Evolutionary conservation across 352 stramenopile genomes (phyloP), one percentile per base, ranked within the genome.

Genomic region (Pythium grandisporangium): DNA sequence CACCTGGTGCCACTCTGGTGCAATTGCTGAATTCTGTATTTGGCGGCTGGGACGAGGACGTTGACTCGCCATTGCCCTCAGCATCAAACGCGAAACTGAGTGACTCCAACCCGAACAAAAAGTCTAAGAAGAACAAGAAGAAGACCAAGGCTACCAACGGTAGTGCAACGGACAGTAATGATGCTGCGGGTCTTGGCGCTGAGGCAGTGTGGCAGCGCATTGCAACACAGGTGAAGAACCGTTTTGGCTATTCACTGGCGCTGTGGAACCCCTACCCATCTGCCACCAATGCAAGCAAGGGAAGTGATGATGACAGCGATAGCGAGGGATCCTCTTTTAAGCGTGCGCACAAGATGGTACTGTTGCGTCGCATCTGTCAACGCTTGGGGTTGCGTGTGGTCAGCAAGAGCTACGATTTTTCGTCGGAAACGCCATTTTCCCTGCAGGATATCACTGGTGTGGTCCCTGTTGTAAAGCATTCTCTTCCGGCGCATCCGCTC

Each of bases 291-390:
- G 13, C 22, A 14, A n/a, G n/a, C n/a, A n/a, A n/a, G n/a, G n/a
- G n/a, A n/a, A n/a, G n/a, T n/a, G 54, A 71, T 7, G 54, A 63
- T 13, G 54, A 58, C 1, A 48, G 51, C 1, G 37, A 56, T 6
- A 56, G 39, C 33, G 16, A 26, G 12, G 30, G 21, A 1, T 32
- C 24, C 29, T 56, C 55, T 24, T 58, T 72, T 41, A 58, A 66
- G 25, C 84, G 84, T 34, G 70, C 71, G 16, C 76, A 87, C 51
- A 89, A 84, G 44, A 59, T 43, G 3, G 66, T 91, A 20, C 60
- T 98, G 25, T 60, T 98, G 30, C 84, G 95, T 44, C 84, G 93
- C 35, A 53, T 98, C 42, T 98, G 89, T 52, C 93, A 98, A 62
- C 69, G 86, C 51, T 79, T 93, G 32, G 95, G 95, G 53, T 72